These are phyloP conservation scores for Leptodermis oblonga DNA, from an alignment of 257 asterid species.

Conservation along the genomic window DNA sequence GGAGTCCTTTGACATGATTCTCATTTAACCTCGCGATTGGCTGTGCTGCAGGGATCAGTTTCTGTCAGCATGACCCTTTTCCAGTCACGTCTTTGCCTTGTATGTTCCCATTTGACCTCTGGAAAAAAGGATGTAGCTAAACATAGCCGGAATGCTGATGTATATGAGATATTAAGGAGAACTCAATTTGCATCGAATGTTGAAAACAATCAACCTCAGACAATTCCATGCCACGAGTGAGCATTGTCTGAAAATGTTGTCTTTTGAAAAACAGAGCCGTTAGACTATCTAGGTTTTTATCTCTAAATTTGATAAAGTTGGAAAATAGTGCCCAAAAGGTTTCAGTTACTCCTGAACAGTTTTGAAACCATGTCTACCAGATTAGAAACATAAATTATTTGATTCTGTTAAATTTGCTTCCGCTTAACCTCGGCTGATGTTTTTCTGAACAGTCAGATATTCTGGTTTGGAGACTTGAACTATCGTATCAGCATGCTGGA, in stretches of 20 bases:
- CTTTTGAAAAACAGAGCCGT: background rate
- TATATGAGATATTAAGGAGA: slow-evolving; percentile 66
- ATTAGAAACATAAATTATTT: background rate
- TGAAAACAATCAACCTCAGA: slow-evolving; percentile 70
- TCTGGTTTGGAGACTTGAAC: slow-evolving; percentile 98
- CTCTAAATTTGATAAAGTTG: background rate
- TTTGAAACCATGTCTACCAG: background rate
- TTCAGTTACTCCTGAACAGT: background rate
- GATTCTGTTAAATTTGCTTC: background rate
- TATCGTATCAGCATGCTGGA: slow-evolving; percentile 75
- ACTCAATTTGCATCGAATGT: slow-evolving; percentile 72
- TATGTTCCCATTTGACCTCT: slow-evolving; percentile 88
- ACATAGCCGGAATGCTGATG: slow-evolving; percentile 77
- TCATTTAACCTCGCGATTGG: slow-evolving; percentile 6
- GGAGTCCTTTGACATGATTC: background rate
- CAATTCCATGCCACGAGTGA: slow-evolving; percentile 92
- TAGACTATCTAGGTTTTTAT: background rate
- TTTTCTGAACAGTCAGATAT: slow-evolving; percentile 67
- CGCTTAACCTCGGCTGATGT: background rate
- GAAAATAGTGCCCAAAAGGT: background rate
- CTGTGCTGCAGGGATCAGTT: slow-evolving; percentile 74
- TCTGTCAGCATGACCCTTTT: slow-evolving; percentile 86
- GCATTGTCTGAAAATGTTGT: slow-evolving; percentile 12
- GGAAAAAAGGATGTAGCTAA: slow-evolving; percentile 77
- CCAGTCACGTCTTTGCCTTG: slow-evolving; percentile 84